phyloP scores from a whole-genome alignment of 176 grass and related monocot genomes.

The Hordeum vulgare region MorexV3_pseudomolecules_assembly NC_058524.1:12080736-12081235 shows the following conservation, averaged over 20 bases:
- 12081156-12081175: neutral
- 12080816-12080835: too few relatives aligned
- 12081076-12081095: constrained; percentile 75
- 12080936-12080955: neutral
- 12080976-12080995: neutral
- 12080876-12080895: too few relatives aligned
- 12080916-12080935: neutral
- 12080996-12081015: neutral
- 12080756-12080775: neutral
- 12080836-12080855: too few relatives aligned
- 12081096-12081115: neutral
- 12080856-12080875: too few relatives aligned
- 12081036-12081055: constrained; percentile 81
- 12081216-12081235: constrained; percentile 84
- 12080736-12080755: neutral
- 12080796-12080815: too few relatives aligned
- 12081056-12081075: constrained; percentile 95
- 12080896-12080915: neutral
- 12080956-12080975: neutral
- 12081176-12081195: constrained; percentile 84
- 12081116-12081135: neutral
- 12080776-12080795: too few relatives aligned
- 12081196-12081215: constrained; percentile 88
- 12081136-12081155: neutral
- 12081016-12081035: constrained; percentile 88